Base-by-base conservation (phyloP, 1,284 basidiomycete genomes). In the Marasmius fiardii region DNA sequence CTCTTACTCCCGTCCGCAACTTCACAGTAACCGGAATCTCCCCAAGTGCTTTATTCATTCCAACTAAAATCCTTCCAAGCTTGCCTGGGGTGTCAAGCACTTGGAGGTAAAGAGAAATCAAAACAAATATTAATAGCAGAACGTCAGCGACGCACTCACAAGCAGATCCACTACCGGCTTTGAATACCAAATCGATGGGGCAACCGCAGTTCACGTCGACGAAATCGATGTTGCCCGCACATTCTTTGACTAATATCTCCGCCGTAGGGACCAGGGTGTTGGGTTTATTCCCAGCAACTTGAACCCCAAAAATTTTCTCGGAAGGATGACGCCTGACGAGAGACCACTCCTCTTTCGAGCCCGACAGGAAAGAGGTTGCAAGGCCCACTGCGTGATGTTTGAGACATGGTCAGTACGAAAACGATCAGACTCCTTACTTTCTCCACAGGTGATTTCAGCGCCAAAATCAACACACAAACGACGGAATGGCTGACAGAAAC, bases 181-280 rank as follows among this genome's bases (percentile, higher is more conserved):
- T 92, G 74, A 95, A 98, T 1, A 99, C 92, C 47, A 99, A 76
- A 71, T 99, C 96, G 62, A 98, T 98, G 2, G 96, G 96, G 71
- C 96, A 98, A 3, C 96, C 96, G 70, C 93, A 93, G 68, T 99
- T 99, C 63, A 98, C 74, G 65, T 99, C 96, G 11, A 96, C 91
- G 66, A 96, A 97, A 67, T 97, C 93, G 26, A 96, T 71, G 21
- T 83, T 80, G 10, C 76, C 74, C 0, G 71, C 70, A 58, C 78
- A 84, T 65, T 94, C 89, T 58, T 80, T 83, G 1, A 80, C 85
- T 20, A 98, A 78, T 7, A 90, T 79, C 69, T 99, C 96, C 0
- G 95, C 93, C 0, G 88, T 85, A 0, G 93, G 86, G 0, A 95
- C 88, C 35, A 96, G 77, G 2, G 83, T 80, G 0, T 80, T 72